Evolutionary conservation across 768 basidiomycete species (phyloP).

Genomic region (Lentinula aciculospora): DNA sequence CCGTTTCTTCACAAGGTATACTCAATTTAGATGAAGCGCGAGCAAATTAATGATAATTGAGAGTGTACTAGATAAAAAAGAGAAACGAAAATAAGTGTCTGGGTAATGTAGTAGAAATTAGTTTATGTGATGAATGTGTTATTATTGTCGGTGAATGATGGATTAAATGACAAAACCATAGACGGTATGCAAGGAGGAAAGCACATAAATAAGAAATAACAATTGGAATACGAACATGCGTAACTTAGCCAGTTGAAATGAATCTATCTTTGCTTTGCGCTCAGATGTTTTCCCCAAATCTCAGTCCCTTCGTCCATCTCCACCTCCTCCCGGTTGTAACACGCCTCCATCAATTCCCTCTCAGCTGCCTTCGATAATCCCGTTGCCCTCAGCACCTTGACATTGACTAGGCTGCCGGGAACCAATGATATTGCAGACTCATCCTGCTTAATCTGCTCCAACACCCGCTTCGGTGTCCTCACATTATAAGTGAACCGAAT

Average conservation of each 20-base stretch:
- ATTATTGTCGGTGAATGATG: no score
- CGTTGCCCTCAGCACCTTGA: background rate
- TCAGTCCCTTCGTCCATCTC: background rate
- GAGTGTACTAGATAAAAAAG: background rate
- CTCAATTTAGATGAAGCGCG: constrained; percentile 30
- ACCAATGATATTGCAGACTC: background rate
- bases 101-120: no score
- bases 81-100: background rate
- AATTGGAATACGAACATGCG: no score
- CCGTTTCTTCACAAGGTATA: constrained; percentile 33
- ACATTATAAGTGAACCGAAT: background rate
- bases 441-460: background rate
- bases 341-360: background rate
- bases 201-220: no score
- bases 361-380: background rate
- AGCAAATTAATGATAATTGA: background rate
- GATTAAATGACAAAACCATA: no score
- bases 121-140: no score
- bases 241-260: no score
- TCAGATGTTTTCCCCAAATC: no score
- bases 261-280: no score
- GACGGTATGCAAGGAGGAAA: no score
- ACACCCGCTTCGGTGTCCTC: background rate
- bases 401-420: background rate
- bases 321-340: background rate